Evolutionary conservation across 176 grass and related monocot genomes (phyloP).

Genomic region (Carex cristatella): DNA sequence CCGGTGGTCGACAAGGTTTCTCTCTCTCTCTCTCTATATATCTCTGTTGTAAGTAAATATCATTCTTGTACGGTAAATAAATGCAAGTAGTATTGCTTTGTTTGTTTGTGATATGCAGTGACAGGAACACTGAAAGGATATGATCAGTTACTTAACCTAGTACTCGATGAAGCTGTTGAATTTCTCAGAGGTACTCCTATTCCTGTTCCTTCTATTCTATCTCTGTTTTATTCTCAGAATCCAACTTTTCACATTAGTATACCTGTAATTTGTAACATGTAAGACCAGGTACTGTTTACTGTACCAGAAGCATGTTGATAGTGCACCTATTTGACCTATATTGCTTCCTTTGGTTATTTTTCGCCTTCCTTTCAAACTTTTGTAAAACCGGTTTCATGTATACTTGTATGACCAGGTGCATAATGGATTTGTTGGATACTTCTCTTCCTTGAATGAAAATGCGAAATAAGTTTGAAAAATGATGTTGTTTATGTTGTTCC

Average conservation of each 20-base stretch:
- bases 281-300: not conserved
- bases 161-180: conserved; percentile 82
- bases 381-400: not conserved
- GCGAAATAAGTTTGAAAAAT: not conserved
- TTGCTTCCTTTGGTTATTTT: not conserved
- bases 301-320: not conserved
- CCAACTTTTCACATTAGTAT: not conserved
- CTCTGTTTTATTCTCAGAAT: not conserved
- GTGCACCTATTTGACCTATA: not conserved
- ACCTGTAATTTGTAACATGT: not conserved
- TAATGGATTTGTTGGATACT: not conserved
- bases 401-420: not conserved
- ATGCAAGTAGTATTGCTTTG: conserved; percentile 6
- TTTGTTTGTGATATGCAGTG: conserved; percentile 35
- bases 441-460: no score
- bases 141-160: conserved; percentile 78
- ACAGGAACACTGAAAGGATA: conserved; percentile 82
- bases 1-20: conserved; percentile 69
- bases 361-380: not conserved
- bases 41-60: not conserved
- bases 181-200: conserved; percentile 52
- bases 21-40: not conserved
- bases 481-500: not conserved
- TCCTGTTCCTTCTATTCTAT: no score
- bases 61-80: not conserved